phyloP scores from a whole-genome alignment of 306 rosid genomes.

The Quercus parvula region DNA sequence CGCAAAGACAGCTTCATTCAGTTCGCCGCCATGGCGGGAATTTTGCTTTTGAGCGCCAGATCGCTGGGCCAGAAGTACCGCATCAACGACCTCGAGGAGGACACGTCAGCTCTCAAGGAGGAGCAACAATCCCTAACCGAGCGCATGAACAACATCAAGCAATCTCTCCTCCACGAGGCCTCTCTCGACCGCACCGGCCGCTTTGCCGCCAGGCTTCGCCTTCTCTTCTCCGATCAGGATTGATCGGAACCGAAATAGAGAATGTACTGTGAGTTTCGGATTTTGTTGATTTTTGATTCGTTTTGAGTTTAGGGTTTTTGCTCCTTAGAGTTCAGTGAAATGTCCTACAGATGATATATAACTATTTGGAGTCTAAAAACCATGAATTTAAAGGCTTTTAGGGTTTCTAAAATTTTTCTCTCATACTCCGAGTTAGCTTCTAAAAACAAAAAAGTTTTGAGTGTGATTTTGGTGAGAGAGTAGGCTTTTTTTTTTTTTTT shows the following conservation, averaged over 20 bases:
- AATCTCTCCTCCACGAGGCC: slow-evolving; percentile 64
- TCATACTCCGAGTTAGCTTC: not conserved
- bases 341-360: not conserved
- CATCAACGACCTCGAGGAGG: slow-evolving; percentile 63
- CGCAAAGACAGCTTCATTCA: slow-evolving; percentile 76
- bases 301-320: not conserved
- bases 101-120: slow-evolving; percentile 44
- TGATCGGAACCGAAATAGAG: slow-evolving; percentile 3
- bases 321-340: not conserved
- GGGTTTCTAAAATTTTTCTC: not conserved
- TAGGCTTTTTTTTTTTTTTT: not conserved
- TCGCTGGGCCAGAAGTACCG: slow-evolving; percentile 81
- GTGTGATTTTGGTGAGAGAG: not conserved
- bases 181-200: slow-evolving; percentile 63
- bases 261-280: slow-evolving; percentile 14
- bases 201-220: slow-evolving; percentile 69
- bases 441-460: not conserved
- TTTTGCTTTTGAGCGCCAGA: slow-evolving; percentile 63
- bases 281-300: not conserved
- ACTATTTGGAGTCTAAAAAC: not conserved
- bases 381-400: not conserved
- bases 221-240: slow-evolving; percentile 50
- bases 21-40: slow-evolving; percentile 71
- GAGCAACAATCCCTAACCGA: slow-evolving; percentile 43
- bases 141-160: slow-evolving; percentile 58